Base-by-base conservation (phyloP, 768 basidiomycete genomes). In the Termitomyces sp. region DNA sequence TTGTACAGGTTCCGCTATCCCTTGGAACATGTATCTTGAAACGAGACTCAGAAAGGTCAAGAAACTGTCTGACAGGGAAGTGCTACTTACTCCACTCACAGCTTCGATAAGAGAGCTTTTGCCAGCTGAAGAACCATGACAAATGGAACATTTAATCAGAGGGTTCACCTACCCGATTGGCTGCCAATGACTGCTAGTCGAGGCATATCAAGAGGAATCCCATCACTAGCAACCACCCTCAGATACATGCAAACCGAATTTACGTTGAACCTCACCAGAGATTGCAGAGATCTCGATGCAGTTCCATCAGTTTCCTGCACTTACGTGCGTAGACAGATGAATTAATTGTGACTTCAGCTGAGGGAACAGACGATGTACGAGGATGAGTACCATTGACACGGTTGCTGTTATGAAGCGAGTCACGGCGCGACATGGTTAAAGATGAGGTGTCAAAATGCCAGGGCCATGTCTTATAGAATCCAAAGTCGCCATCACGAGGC, bases 21-120 rank as follows among this genome's bases (percentile, higher is more conserved):
- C 84, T 71, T 11, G 84, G 84, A 30, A 86, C 83, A 49, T 69
- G 80, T 31, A 85, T 80, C 84, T 85, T n/a, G n/a, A 31, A 42
- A 40, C 0, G 11, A 41, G 10, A 3, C 10, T 42, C 3, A 46
- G 44, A 26, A 35, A 47, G 19, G 5, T 10, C 19, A 21, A 19
- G n/a, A 31, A 23, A 12, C 8, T 5, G 40, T 17, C 14, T 19
- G 30, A 5, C 10, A 5, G 12, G 10, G 37, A 2, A 48, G 30
- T n/a, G 23, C 46, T 53, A 46, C 51, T 53, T 21, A 57, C 56
- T 17, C 51, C 56, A 11, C 50, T 47, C 3, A 56, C 42, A 6
- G 42, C 54, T 31, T 55, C 50, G 1, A 55, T 44, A 33, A 55
- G 50, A 43, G 54, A 52, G 8, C 54, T 60, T 40, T 60, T 56